A percentile compares a stretch with the other conserved stretches of the same genome.
Evolutionary conservation across 1,284 basidiomycete species (phyloP).

Genomic region (Erythrobasidium hasegawianum): DNA sequence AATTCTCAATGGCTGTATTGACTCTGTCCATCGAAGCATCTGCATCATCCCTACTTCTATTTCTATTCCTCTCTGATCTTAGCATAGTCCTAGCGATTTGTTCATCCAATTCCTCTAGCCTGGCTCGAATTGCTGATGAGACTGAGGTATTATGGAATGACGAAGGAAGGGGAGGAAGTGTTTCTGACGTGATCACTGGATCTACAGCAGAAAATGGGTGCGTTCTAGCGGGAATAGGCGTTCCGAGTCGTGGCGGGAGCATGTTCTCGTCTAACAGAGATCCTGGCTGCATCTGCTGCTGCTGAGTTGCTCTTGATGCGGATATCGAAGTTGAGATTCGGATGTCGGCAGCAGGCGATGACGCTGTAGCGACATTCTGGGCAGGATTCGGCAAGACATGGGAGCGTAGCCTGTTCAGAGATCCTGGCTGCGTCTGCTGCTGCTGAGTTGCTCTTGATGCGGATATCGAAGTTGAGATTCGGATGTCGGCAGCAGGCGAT

Average conservation of each 20-base stretch:
- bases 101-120: conserved; percentile 1
- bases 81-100: background rate
- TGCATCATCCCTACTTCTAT: background rate
- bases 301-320: conserved; percentile 7
- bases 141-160: background rate
- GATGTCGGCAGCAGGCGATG: too few species aligned
- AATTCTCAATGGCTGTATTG: conserved; percentile 8
- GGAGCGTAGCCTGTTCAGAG: background rate
- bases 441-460: conserved; percentile 7
- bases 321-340: background rate
- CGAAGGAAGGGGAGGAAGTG: background rate
- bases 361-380: too few species aligned
- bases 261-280: background rate
- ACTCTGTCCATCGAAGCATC: conserved; percentile 1
- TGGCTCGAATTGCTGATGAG: background rate
- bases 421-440: background rate
- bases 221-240: conserved; percentile 7
- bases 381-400: background rate
- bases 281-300: background rate
- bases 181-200: background rate
- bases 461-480: background rate
- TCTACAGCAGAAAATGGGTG: background rate
- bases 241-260: conserved; percentile 24
- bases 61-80: background rate
- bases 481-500: too few species aligned